phyloP scores from a whole-genome alignment of 1,139 yeast species.

The Wickerhamomyces sp. region DNA sequence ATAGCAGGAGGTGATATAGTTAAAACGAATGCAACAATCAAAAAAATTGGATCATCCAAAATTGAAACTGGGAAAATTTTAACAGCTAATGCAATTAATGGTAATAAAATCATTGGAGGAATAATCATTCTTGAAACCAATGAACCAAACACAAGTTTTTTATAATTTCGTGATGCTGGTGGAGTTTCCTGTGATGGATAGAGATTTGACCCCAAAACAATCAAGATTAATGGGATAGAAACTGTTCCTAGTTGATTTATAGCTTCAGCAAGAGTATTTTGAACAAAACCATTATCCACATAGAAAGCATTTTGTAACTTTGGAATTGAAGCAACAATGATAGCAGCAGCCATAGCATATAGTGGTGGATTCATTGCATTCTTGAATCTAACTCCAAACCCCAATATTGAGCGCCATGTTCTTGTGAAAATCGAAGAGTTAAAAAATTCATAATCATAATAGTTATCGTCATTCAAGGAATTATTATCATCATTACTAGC shows the following conservation, averaged over 20 bases:
- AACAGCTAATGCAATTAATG: slow-evolving; percentile 56
- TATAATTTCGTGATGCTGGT: slow-evolving; percentile 56
- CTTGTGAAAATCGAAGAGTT: not conserved
- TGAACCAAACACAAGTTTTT: slow-evolving; percentile 60
- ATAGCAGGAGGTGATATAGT: slow-evolving; percentile 79
- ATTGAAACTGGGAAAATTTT: slow-evolving; percentile 60
- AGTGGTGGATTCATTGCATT: slow-evolving; percentile 88
- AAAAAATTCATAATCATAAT: not conserved
- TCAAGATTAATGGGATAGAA: slow-evolving; percentile 78
- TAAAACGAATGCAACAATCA: slow-evolving; percentile 65
- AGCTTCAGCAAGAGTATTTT: slow-evolving; percentile 73
- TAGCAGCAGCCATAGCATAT: slow-evolving; percentile 83
- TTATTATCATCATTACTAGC: not conserved
- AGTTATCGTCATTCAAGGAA: not conserved
- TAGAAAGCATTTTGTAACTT: slow-evolving; percentile 62
- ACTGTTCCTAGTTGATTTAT: slow-evolving; percentile 78
- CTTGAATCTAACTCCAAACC: slow-evolving; percentile 8
- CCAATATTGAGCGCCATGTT: not conserved
- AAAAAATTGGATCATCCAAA: slow-evolving; percentile 71
- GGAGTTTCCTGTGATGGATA: slow-evolving; percentile 64
- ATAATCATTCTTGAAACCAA: slow-evolving; percentile 68
- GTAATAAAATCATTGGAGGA: slow-evolving; percentile 60
- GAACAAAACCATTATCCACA: slow-evolving; percentile 59
- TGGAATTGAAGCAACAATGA: slow-evolving; percentile 79
- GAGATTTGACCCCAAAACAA: slow-evolving; percentile 72